Evolutionary conservation across 768 basidiomycete species (phyloP).

Genomic region (Nevesoporus exiguus): DNA sequence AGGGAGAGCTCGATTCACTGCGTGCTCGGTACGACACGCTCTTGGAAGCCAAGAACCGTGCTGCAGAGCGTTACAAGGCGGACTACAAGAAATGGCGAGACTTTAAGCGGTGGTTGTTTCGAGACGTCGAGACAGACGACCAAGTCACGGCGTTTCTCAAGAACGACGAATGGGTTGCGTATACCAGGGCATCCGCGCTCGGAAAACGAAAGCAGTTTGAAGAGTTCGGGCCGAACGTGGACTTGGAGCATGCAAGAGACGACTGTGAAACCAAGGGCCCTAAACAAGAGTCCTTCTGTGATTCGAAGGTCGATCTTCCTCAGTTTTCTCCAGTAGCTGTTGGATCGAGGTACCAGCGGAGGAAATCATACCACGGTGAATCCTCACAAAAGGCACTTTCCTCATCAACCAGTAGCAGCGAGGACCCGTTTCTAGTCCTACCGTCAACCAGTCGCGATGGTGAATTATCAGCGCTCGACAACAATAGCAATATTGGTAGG

Average conservation of each 20-base stretch:
- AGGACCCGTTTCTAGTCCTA: slow-evolving; percentile 10
- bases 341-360: slow-evolving; percentile 8
- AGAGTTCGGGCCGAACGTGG: slow-evolving; percentile 14
- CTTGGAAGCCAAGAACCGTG: slow-evolving; percentile 40
- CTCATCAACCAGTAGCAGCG: not conserved
- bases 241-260: not conserved
- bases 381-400: slow-evolving; percentile 7
- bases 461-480: not conserved
- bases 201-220: slow-evolving; percentile 30
- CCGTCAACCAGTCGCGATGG: not conserved
- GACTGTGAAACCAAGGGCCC: slow-evolving; percentile 6
- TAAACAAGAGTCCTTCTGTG: slow-evolving; percentile 4
- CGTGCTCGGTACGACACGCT: slow-evolving; percentile 45
- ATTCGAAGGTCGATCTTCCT: not conserved
- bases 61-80: slow-evolving; percentile 43
- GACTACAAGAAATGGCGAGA: slow-evolving; percentile 54
- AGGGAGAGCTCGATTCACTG: slow-evolving; percentile 35
- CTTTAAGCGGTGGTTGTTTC: slow-evolving; percentile 43
- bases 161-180: slow-evolving; percentile 28
- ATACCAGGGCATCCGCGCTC: slow-evolving; percentile 19
- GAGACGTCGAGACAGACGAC: slow-evolving; percentile 31
- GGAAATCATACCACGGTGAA: slow-evolving; percentile 19
- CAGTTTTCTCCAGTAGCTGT: not conserved
- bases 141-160: slow-evolving; percentile 28
- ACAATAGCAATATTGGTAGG: slow-evolving; percentile 14